Percentiles rank a stretch among this genome's conserved stretches.
Conservation (phyloP, 2,329 filamentous ascomycete species). For the Trichophyton benhamiae region DNA sequence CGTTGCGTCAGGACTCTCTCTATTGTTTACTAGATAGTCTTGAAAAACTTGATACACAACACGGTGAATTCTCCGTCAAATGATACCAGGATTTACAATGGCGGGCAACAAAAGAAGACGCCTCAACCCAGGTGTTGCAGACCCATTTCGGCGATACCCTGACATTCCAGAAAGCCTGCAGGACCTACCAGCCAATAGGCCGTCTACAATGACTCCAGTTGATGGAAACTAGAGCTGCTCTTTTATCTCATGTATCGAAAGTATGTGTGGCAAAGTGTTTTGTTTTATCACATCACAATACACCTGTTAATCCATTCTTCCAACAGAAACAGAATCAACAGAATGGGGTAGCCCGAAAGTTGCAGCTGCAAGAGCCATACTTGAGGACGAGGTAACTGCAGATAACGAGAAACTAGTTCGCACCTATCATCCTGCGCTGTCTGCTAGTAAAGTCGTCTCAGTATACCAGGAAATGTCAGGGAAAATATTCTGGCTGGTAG, state of each 20-base stretch:
- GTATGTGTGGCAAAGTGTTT: neutral
- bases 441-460: neutral
- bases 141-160: neutral
- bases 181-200: neutral
- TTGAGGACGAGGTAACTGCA: neutral
- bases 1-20: no score
- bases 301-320: neutral
- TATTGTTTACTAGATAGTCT: no score
- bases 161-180: neutral
- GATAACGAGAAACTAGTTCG: neutral
- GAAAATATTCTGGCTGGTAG: neutral
- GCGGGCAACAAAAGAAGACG: neutral
- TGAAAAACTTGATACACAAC: no score
- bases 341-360: neutral
- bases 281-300: neutral
- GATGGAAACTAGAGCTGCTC: neutral
- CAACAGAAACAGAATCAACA: neutral
- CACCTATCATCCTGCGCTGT: neutral
- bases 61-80: no score
- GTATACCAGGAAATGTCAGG: neutral
- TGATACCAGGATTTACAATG: neutral
- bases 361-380: neutral
- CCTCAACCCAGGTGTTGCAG: neutral
- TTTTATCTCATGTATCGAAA: neutral
- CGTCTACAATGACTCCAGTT: neutral